A percentile compares a stretch with the other conserved stretches of the same genome.
Conservation (phyloP, 2,329 filamentous ascomycete species). For the Alternaria infectoria region DNA sequence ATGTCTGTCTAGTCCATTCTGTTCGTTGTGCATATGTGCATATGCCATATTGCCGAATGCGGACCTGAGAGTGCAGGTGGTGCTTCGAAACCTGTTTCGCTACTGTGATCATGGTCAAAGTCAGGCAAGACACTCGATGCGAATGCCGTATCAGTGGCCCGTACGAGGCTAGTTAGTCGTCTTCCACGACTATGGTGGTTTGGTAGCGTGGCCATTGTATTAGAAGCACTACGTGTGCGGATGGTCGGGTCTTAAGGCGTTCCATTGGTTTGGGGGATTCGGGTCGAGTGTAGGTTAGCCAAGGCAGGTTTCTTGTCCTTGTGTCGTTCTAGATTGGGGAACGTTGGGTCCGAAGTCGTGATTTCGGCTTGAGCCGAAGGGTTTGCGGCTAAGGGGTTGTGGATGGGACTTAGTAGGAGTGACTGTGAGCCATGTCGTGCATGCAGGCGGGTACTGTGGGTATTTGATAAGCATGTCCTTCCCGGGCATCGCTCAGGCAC, state of each 20-base stretch:
- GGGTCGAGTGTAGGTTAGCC: background rate
- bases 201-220: background rate
- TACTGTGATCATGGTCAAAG: background rate
- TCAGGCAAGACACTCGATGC: background rate
- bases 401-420: background rate
- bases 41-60: background rate
- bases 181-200: conserved; percentile 1
- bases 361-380: conserved; percentile 1
- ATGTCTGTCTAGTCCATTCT: background rate
- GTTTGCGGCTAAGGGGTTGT: background rate
- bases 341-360: background rate
- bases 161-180: background rate
- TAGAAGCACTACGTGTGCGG: background rate
- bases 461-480: background rate
- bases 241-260: background rate
- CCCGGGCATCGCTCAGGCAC: background rate
- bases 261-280: background rate
- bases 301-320: background rate
- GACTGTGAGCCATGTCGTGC: background rate
- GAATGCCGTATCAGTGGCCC: background rate
- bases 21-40: background rate
- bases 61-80: conserved; percentile 5
- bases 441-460: background rate
- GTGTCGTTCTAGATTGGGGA: background rate
- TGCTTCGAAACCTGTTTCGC: background rate